Evolutionary conservation across 306 rosid species (phyloP), one percentile per base, ranked within the genome.

Genomic region (Abrus pulchellus): DNA sequence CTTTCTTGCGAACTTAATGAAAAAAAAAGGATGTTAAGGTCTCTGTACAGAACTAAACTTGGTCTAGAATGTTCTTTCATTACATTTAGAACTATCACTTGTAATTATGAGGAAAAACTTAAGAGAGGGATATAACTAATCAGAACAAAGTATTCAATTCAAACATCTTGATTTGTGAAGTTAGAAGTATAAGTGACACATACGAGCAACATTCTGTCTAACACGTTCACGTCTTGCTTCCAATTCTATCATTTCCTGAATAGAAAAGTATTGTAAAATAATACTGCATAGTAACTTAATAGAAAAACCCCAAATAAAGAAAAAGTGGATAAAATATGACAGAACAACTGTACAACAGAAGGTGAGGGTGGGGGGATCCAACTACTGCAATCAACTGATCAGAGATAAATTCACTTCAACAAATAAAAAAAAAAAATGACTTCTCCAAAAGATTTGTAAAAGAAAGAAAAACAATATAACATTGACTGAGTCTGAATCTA

Each of bases 191-290:
- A 76, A 68, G 72, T 30, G 75, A 70, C 52, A 85, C 99, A 71
- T 95, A 95, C 99, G 77, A 75, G 93, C 93, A 87, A 95, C 98
- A 87, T 95, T 91, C 70, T 90, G 90, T 68, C 85, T 86, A 49
- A 95, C 89, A 27, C 63, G 93, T 82, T 95, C 96, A 64, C 98
- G 99, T 86, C 92, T 91, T 78, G 93, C 89, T 84, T 91, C 97
- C 87, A 95, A 59, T 47, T 91, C 94, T 72, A 79, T 75, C 83
- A 91, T 87, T 86, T 93, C 99, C 99, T 95, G 87, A 72, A 49
- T 53, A 68, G 47, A 56, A 63, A 50, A 75, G 57, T n/a, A 63
- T 13, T 82, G 52, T 80, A 83, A 89, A 45, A 47, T 8, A 56
- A 57, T 20, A 57, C 53, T 78, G 52, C 56, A 65, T 30, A 34